These are phyloP conservation scores for Areca catechu DNA, from an alignment of 176 grass and related monocot genomes.

Conservation along the genomic window DNA sequence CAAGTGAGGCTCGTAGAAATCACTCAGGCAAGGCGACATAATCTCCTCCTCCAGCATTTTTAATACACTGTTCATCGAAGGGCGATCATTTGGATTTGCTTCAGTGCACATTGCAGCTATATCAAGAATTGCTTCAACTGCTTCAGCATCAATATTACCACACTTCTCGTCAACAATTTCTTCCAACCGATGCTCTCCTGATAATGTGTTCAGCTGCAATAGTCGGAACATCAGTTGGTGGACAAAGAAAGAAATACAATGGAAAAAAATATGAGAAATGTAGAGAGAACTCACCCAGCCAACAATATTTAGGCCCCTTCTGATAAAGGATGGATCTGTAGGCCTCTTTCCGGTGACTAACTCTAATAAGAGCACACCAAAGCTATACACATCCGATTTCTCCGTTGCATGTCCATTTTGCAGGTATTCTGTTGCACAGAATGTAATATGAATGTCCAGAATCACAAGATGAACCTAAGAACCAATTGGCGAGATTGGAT, in stretches of 20 bases:
- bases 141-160: conserved; percentile 63
- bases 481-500: too few relatives aligned
- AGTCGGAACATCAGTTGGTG: background rate
- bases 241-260: background rate
- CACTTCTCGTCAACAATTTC: conserved; percentile 62
- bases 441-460: background rate
- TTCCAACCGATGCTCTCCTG: conserved; percentile 59
- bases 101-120: conserved; percentile 92
- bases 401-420: conserved; percentile 78
- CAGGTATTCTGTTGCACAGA: conserved; percentile 58
- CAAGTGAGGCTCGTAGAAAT: conserved; percentile 57
- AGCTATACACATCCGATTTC: conserved; percentile 89
- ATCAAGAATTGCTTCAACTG: conserved; percentile 71
- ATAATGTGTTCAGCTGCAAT: conserved; percentile 72
- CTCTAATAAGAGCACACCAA: conserved; percentile 83
- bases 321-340: conserved; percentile 71
- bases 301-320: conserved; percentile 86
- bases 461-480: too few relatives aligned
- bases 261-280: background rate
- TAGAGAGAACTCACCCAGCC: conserved; percentile 57
- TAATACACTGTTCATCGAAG: conserved; percentile 65
- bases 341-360: conserved; percentile 84
- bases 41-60: conserved; percentile 98
- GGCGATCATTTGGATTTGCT: conserved; percentile 51
- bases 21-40: conserved; percentile 65